phyloP scores from a whole-genome alignment of 768 basidiomycete genomes.

The Hericium coralloides region DNA sequence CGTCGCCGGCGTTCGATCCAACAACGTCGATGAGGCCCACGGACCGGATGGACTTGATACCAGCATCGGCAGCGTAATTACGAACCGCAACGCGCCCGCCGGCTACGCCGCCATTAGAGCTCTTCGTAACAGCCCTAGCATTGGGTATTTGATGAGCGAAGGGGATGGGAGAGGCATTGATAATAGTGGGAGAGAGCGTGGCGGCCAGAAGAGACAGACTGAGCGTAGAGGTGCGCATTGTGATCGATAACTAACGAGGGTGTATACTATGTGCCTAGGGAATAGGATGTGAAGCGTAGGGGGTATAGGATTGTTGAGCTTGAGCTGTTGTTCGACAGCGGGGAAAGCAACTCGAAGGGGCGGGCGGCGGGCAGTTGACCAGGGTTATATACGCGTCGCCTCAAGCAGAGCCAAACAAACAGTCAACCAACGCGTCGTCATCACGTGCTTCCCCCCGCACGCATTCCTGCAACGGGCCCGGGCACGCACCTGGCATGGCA shows the following conservation, averaged over 20 bases:
- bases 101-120: conserved; percentile 6
- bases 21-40: conserved; percentile 10
- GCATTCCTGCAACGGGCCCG: neutral
- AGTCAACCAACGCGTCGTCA: conserved; percentile 8
- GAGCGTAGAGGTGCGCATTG: conserved; percentile 10
- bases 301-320: neutral
- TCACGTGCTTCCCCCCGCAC: neutral
- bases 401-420: conserved; percentile 11
- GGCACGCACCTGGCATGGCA: neutral
- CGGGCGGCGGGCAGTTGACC: neutral
- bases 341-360: neutral
- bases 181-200: conserved; percentile 13
- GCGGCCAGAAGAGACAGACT: conserved; percentile 14
- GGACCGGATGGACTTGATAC: conserved; percentile 2
- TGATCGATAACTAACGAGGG: neutral
- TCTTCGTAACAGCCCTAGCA: conserved; percentile 3
- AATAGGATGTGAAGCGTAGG: neutral
- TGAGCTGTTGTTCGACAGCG: neutral
- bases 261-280: neutral
- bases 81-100: conserved; percentile 9
- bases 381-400: conserved; percentile 8
- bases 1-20: conserved; percentile 10
- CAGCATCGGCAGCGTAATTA: conserved; percentile 2
- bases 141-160: conserved; percentile 6
- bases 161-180: conserved; percentile 12